Evolutionary conservation across 2,329 filamentous ascomycete genomes (phyloP), one percentile per base, ranked within the genome.

Genomic region (Aspergillus terreus): DNA sequence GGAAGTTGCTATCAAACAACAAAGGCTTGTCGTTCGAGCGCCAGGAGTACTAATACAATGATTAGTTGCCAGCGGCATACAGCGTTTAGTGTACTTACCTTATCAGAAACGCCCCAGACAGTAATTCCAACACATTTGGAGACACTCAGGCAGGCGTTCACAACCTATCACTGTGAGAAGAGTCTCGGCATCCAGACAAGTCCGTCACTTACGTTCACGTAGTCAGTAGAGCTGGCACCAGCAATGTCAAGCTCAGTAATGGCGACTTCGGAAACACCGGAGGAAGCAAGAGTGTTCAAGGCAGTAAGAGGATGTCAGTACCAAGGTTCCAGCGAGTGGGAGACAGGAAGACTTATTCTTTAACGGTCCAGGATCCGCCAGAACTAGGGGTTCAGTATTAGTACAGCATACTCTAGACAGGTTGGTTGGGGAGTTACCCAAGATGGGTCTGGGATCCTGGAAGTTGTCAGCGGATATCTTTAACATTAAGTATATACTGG

Each of bases 41-140:
- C 76, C 76, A 79, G 23, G 62, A 68, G 54, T 78, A 67, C 62
- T 62, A 42, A 35, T 11, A 30, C 27, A 14, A 6, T 33, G 45
- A 17, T 52, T 45, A 52, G 36, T 14, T 41, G 36, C 12, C 11
- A 9, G 12, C 10, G 19, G 2, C 15, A 15, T 10, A 4, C 10
- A 11, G 27, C 1, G 6, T 6, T 3, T 10, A 7, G 14, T 45
- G n/a, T 4, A 53, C 46, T 46, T 50, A 65, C 62, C 21, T 56
- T 59, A 58, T 78, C 76, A 19, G 67, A 59, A 1, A 78, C 67
- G 21, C 76, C 76, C 76, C 85, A 87, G 36, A 85, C 81, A 0
- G 84, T 87, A 54, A 88, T 80, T 46, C 84, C 83, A 3, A 86
- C 78, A 63, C 85, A 88, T 64, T 83, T 81, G 6, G 73, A 53